Evolutionary conservation across 768 basidiomycete genomes (phyloP), one percentile per base, ranked within the genome.

Genomic region (Rhodotorula graminis): DNA sequence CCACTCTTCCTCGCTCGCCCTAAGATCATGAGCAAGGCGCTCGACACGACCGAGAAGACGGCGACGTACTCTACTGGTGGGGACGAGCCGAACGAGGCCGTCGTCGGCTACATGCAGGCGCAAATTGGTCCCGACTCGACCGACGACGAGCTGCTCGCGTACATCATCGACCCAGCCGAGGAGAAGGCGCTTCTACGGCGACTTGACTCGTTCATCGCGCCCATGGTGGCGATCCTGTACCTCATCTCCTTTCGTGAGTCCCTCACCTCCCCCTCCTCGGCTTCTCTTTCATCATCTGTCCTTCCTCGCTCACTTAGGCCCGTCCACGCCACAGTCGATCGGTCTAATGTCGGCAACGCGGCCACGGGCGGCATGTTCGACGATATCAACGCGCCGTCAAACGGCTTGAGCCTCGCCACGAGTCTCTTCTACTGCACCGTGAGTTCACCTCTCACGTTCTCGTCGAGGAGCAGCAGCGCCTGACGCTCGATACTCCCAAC

Each of bases 131-230:
- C 65, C 47, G 19, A 21, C 14, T 61, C 63, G 29, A 61, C 57
- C 6, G 63, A 70, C 21, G 69, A 64, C 12, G 63, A 70, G 25
- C 42, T 70, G 2, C 57, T 65, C 37, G 37, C 25, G 3, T 70
- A 70, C 50, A n/a, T 21, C 29, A 70, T 70, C 49, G 31, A 57
- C 2, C 64, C 65, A 19, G 65, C 27, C 18, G 73, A 74, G 63
- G 23, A 60, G 62, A 27, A n/a, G 25, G 18, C 9, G 44, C 69
- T 74, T 0, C 40, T 74, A 0, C 40, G 66, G 18, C 70, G 47
- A 23, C 63, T 74, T 57, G 73, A 74, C 73, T 33, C 27, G 18
- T 47, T 61, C 56, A 67, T 74, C 63, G 73, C 65, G 0, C 73
- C 73, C 2, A 61, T 74, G 5, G 37, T 74, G 4, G 31, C 42